phyloP scores from a whole-genome alignment of 2,329 filamentous ascomycete species.

The Allantophomopsis lycopodina region DNA sequence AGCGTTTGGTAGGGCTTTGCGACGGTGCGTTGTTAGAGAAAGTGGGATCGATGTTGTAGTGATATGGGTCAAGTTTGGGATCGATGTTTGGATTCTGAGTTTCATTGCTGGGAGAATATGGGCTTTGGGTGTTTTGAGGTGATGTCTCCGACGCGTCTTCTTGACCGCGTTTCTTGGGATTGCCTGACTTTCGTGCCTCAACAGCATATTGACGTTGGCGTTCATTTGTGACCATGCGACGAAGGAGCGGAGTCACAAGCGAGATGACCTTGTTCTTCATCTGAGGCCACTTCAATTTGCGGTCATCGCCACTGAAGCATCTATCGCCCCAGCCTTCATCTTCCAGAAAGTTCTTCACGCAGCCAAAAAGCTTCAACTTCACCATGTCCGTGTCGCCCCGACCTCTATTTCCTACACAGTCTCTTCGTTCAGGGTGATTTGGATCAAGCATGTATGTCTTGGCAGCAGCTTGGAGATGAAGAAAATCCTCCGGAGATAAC shows the following conservation, averaged over 20 bases:
- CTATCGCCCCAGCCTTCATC: constrained; percentile 17
- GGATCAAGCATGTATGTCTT: constrained; percentile 18
- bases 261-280: constrained; percentile 13
- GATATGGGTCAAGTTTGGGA: constrained; percentile 3
- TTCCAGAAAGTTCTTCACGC: constrained; percentile 13
- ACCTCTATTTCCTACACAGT: constrained; percentile 12
- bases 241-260: constrained; percentile 14
- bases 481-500: constrained; percentile 13
- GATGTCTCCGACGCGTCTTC: not conserved
- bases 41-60: constrained; percentile 1
- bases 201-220: constrained; percentile 16
- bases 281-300: constrained; percentile 16
- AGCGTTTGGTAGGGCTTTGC: not conserved
- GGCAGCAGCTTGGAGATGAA: constrained; percentile 16
- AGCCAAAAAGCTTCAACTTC: constrained; percentile 15
- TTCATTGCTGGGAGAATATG: not conserved
- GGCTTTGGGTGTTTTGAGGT: not conserved
- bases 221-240: constrained; percentile 20
- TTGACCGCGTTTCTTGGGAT: not conserved
- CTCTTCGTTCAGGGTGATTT: constrained; percentile 13
- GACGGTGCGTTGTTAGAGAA: not conserved
- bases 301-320: constrained; percentile 9
- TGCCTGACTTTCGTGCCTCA: constrained; percentile 7
- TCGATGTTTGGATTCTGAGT: constrained; percentile 2
- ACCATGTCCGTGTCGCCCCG: constrained; percentile 12